Conservation (phyloP, 2,329 filamentous ascomycete genomes). For the Sporothrix humicola region DNA sequence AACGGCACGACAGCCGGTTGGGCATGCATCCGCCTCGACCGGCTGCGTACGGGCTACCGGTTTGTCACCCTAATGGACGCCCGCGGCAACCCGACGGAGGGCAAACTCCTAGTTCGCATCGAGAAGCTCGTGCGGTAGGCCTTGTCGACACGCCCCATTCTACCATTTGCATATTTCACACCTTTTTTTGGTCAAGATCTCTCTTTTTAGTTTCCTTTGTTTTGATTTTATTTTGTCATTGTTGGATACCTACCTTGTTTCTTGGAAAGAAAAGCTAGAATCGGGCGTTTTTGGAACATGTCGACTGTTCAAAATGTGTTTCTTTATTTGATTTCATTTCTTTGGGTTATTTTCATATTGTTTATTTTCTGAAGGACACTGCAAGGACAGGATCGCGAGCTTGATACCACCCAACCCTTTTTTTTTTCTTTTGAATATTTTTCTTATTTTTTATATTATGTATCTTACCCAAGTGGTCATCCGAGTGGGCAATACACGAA, state of each 20-base stretch:
- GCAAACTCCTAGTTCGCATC: conserved; percentile 59
- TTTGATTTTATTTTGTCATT: background rate
- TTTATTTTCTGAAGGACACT: background rate
- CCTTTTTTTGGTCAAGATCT: background rate
- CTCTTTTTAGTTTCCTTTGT: background rate
- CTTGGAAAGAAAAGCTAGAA: background rate
- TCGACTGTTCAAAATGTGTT: too few species aligned
- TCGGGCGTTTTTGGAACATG: background rate
- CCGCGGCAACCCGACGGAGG: conserved; percentile 52
- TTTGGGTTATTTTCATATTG: background rate
- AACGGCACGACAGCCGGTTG: conserved; percentile 52
- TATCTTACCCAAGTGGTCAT: too few species aligned
- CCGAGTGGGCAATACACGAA: too few species aligned
- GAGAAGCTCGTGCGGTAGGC: conserved; percentile 51
- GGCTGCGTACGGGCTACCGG: conserved; percentile 61
- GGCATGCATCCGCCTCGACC: conserved; percentile 66
- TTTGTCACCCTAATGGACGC: conserved; percentile 58
- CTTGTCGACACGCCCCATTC: background rate
- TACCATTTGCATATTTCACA: background rate
- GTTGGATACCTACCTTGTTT: background rate
- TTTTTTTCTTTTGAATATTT: background rate
- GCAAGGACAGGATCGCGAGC: background rate
- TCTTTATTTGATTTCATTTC: background rate
- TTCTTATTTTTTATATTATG: background rate
- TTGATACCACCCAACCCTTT: background rate